These are phyloP conservation scores for Closterium sp. DNA, from an alignment of 139 green algal species.

Conservation along the genomic window DNA sequence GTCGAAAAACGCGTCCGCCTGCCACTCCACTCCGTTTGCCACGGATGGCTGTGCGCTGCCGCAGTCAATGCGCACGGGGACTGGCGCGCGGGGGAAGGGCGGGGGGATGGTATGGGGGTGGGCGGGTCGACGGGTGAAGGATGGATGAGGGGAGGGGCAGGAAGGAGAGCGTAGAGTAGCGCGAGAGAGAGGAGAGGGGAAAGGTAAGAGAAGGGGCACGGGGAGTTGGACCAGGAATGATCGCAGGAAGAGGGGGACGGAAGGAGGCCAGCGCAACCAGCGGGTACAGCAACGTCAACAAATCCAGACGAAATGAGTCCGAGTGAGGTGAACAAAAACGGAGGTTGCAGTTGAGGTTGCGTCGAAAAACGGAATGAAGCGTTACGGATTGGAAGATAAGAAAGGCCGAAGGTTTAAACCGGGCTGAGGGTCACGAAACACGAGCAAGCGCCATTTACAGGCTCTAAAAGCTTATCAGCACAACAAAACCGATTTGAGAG, in stretches of 20 bases:
- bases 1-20: conserved; percentile 1
- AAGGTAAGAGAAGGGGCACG: neutral
- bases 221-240: too few relatives aligned
- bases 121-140: too few relatives aligned
- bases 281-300: neutral
- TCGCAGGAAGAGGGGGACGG: too few relatives aligned
- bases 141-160: too few relatives aligned
- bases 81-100: neutral
- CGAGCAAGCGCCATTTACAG: too few relatives aligned
- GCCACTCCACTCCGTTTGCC: neutral
- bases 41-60: neutral
- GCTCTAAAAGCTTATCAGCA: too few relatives aligned
- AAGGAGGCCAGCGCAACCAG: neutral
- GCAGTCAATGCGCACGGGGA: conserved; percentile 4
- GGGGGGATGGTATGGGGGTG: neutral
- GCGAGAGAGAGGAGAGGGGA: neutral
- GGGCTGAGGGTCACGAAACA: too few relatives aligned
- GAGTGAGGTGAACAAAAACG: too few relatives aligned
- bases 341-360: too few relatives aligned
- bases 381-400: too few relatives aligned
- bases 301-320: neutral
- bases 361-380: neutral
- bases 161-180: neutral
- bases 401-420: too few relatives aligned
- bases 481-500: neutral